These are phyloP conservation scores for Colletotrichum sp. DNA, from an alignment of 2,329 filamentous ascomycete species.

Conservation along the genomic window DNA sequence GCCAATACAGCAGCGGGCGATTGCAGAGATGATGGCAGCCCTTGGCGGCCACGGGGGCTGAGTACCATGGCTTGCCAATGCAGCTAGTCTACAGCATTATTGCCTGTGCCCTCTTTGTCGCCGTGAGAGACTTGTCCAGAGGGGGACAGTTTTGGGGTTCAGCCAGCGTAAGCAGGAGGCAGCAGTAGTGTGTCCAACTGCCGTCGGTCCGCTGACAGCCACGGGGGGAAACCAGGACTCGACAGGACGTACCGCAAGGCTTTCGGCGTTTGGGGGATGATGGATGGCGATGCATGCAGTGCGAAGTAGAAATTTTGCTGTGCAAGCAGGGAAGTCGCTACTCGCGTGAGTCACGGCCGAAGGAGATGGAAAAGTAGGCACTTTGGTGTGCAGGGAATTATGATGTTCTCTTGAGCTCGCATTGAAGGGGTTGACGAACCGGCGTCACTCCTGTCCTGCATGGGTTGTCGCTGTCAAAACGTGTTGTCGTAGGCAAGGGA, in stretches of 20 bases:
- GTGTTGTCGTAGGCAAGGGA: background rate
- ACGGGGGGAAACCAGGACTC: background rate
- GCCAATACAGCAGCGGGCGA: background rate
- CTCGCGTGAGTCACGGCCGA: background rate
- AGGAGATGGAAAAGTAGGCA: background rate
- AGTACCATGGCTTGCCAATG: background rate
- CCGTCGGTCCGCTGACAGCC: background rate
- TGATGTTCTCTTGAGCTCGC: background rate
- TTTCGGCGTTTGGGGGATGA: background rate
- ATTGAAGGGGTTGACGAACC: background rate
- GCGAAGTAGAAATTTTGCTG: background rate
- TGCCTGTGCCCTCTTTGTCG: background rate
- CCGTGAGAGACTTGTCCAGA: background rate
- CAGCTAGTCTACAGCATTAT: background rate
- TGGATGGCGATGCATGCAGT: background rate
- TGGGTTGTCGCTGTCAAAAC: background rate
- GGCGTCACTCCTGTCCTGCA: background rate
- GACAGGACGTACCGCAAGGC: background rate
- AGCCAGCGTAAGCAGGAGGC: background rate
- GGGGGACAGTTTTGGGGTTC: background rate
- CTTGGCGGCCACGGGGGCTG: background rate
- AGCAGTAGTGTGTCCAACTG: background rate
- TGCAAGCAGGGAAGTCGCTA: background rate
- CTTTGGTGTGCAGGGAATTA: background rate
- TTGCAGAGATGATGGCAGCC: background rate